Percentiles rank a stretch among this genome's conserved stretches.
Evolutionary conservation across 192 early-diverging fungal genomes (phyloP).

Genomic region (Backusella tarrabulga): DNA sequence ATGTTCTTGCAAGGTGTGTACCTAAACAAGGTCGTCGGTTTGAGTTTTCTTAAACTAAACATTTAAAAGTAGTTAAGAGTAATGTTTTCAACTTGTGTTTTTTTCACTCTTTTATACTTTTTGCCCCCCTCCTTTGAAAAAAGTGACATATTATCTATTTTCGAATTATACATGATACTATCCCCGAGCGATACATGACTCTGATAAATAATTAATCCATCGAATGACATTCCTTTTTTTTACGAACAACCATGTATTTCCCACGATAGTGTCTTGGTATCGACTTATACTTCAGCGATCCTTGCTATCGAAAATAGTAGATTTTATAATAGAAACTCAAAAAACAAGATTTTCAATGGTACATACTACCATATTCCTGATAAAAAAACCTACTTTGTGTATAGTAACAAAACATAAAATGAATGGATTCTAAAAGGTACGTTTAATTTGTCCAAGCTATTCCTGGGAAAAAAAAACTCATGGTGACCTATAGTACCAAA

Average conservation of each 20-base stretch:
- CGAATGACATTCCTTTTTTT: not conserved
- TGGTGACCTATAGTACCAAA: not conserved
- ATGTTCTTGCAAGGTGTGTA: not conserved
- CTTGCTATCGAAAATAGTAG: not conserved
- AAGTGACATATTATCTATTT: not conserved
- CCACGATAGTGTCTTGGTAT: not conserved
- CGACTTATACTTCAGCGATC: not conserved
- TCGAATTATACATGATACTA: not conserved
- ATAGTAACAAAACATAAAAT: not conserved
- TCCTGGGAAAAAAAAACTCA: not conserved
- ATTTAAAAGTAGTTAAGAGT: not conserved
- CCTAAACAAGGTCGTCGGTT: not conserved
- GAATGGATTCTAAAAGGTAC: not conserved
- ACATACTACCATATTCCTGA: not conserved
- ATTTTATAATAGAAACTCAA: not conserved
- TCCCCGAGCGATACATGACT: not conserved
- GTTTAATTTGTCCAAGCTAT: not conserved
- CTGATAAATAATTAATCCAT: not conserved
- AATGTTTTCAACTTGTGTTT: not conserved
- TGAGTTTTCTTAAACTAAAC: slow-evolving; percentile 4
- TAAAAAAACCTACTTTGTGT: not conserved
- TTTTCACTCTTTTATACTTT: not conserved
- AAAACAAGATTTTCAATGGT: not conserved
- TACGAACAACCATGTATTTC: not conserved
- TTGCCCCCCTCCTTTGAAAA: not conserved